Conservation (phyloP, 208 protist species). For the Strigomonas galati region DNA sequence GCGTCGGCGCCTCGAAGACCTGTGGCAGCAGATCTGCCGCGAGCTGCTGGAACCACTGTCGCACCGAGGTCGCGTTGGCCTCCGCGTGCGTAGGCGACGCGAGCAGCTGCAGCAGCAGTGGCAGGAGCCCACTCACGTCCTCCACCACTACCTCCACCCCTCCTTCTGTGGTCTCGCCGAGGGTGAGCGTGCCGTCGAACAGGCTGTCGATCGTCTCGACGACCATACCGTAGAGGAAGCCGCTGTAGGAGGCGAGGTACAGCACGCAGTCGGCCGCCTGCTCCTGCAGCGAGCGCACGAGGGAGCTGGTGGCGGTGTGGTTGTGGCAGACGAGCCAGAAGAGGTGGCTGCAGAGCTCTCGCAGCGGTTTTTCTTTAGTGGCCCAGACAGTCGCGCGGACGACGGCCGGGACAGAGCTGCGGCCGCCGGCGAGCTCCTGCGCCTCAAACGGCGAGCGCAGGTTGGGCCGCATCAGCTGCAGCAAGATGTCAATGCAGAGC, state of each 20-base stretch:
- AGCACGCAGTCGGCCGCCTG: constrained; percentile 66
- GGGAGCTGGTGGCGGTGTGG: constrained; percentile 13
- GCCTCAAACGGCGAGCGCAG: constrained; percentile 36
- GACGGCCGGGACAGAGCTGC: constrained; percentile 24
- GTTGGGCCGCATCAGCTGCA: constrained; percentile 66
- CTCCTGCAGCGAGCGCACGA: constrained; percentile 36
- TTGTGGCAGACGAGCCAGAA: constrained; percentile 31
- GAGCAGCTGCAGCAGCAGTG: constrained; percentile 55
- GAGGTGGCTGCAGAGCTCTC: constrained; percentile 44
- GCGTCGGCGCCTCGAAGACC: constrained; percentile 62
- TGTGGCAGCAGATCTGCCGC: constrained; percentile 51
- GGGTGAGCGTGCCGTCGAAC: constrained; percentile 14
- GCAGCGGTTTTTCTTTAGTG: constrained; percentile 37
- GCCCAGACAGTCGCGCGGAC: constrained; percentile 70
- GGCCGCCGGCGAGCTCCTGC: constrained; percentile 29
- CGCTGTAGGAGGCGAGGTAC: constrained; percentile 66
- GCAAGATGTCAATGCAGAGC: constrained; percentile 71
- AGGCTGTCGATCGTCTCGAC: constrained; percentile 37
- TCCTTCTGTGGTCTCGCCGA: neutral
- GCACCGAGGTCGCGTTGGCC: constrained; percentile 48
- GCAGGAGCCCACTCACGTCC: constrained; percentile 42
- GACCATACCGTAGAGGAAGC: constrained; percentile 58
- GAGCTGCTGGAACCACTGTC: constrained; percentile 64
- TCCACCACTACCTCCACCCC: neutral
- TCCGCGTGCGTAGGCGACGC: constrained; percentile 50